These are phyloP conservation scores for Lecanicillium sp. DNA, from an alignment of 2,329 filamentous ascomycete species.

Conservation along the genomic window DNA sequence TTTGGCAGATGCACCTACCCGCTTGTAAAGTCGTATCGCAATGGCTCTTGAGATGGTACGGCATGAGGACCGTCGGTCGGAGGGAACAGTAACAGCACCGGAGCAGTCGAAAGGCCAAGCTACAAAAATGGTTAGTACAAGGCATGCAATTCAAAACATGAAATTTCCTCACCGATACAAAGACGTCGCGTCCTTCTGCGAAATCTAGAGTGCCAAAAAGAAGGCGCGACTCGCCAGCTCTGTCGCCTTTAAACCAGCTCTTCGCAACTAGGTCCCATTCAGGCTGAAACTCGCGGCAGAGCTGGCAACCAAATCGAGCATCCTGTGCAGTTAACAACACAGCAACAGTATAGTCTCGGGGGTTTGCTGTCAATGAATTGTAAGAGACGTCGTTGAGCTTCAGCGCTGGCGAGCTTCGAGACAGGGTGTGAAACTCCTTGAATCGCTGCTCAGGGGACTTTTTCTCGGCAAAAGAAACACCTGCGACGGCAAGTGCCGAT, in stretches of 20 bases:
- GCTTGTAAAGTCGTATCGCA: conserved; percentile 76
- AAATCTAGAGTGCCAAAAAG: conserved; percentile 88
- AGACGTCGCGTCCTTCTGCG: conserved; percentile 70
- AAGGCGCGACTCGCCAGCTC: conserved; percentile 61
- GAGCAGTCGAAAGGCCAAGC: conserved; percentile 91
- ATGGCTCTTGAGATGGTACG: conserved; percentile 56
- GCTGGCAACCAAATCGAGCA: conserved; percentile 69
- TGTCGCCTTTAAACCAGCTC: conserved; percentile 84
- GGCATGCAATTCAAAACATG: not conserved
- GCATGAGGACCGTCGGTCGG: conserved; percentile 79
- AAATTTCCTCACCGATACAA: conserved; percentile 63
- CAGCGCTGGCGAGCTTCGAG: conserved; percentile 57
- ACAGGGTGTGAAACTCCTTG: conserved; percentile 60
- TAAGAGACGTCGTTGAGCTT: conserved; percentile 74
- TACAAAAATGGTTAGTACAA: conserved; percentile 26
- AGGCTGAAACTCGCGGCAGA: conserved; percentile 87
- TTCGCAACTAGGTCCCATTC: conserved; percentile 85
- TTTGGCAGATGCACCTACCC: conserved; percentile 48
- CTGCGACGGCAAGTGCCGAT: conserved; percentile 53
- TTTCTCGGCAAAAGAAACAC: conserved; percentile 55
- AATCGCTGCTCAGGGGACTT: conserved; percentile 60
- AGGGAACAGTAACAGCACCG: conserved; percentile 79
- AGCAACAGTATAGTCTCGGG: conserved; percentile 76
- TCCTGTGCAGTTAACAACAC: conserved; percentile 86
- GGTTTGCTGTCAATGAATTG: conserved; percentile 63